phyloP scores from a whole-genome alignment of 1,284 basidiomycete genomes.

The Quambalaria eucalypti region DNA sequence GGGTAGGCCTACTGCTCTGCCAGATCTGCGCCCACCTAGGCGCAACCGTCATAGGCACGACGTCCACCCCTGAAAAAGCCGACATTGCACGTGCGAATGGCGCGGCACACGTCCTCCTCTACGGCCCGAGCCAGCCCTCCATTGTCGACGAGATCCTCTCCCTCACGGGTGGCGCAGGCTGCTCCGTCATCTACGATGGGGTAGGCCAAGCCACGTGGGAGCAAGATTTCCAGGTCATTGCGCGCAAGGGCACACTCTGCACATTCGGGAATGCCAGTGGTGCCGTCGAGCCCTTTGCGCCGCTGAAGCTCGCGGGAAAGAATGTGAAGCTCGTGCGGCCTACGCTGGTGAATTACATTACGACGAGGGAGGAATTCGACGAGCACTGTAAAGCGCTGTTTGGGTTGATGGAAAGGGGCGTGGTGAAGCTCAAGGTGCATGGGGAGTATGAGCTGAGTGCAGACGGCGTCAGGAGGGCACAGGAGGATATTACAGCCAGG shows the following conservation, averaged over 20 bases:
- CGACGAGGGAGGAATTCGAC: conserved; percentile 62
- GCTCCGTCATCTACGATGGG: conserved; percentile 78
- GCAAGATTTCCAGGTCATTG: conserved; percentile 66
- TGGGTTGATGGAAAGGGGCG: conserved; percentile 56
- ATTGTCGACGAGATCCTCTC: conserved; percentile 35
- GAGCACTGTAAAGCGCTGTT: conserved; percentile 63
- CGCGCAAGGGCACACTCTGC: conserved; percentile 55
- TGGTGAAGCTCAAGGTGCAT: conserved; percentile 63
- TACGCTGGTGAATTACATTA: conserved; percentile 49
- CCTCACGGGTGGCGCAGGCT: conserved; percentile 71
- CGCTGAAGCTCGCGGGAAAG: conserved; percentile 68
- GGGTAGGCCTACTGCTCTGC: conserved; percentile 53
- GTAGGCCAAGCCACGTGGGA: conserved; percentile 59
- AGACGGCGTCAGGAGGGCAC: conserved; percentile 68
- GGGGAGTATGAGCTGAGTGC: conserved; percentile 66
- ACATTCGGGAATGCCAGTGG: conserved; percentile 87
- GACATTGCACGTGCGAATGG: conserved; percentile 70
- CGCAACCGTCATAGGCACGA: conserved; percentile 87
- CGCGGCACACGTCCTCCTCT: conserved; percentile 76
- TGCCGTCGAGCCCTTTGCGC: conserved; percentile 57
- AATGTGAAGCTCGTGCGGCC: conserved; percentile 60
- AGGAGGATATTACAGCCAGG: conserved; percentile 60
- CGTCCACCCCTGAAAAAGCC: conserved; percentile 75
- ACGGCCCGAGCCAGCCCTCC: conserved; percentile 51
- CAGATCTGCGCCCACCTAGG: conserved; percentile 56